Evolutionary conservation across 1,284 basidiomycete genomes (phyloP), one percentile per base, ranked within the genome.

Genomic region (Leucoagaricus sp.): DNA sequence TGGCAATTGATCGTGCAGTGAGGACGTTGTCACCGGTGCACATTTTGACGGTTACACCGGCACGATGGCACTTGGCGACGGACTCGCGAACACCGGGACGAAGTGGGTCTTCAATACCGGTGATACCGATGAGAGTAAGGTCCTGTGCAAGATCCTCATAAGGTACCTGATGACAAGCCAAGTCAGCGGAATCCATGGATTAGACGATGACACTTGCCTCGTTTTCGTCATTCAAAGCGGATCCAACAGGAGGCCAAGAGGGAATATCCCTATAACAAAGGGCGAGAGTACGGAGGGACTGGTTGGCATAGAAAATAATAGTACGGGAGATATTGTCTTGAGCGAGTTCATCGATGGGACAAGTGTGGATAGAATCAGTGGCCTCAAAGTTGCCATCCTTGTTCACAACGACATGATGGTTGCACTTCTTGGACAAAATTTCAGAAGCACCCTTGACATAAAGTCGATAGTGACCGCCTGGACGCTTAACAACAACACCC

Each of bases 11-110:
- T 23, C 92, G 85, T 41, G 93, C 93, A 6, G 94, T 96, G 45
- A 98, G 82, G 49, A 96, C 92, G 65, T 98, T 99, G 75, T 99
- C 96, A 68, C 96, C 96, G 0, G 96, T 98, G 72, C 94, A 97
- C 96, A 99, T 99, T 79, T 98, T 98, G 76, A 99, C 88, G 28
- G 84, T 81, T n/a, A 99, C 95, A 63, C 96, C 96, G 38, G 97
- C 96, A 55, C 80, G 82, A 64, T 86, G 85, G 70, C 95, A 98
- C 61, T 91, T 86, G 49, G 82, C 79, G 25, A 99, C 96, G 25
- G 96, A 94, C 12, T 95, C 84, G 7, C 84, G 83, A 17, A 99
- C 96, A 69, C 95, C 94, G 1, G 85, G 83, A 40, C 96, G 91
- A 4, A 99, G 83, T 33, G 96, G 96, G 69, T 99, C 97, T 70